Percentiles rank a stretch among this genome's conserved stretches.
Conservation (phyloP, 352 stramenopile genomes). For the Phytophthora lateralis region DNA sequence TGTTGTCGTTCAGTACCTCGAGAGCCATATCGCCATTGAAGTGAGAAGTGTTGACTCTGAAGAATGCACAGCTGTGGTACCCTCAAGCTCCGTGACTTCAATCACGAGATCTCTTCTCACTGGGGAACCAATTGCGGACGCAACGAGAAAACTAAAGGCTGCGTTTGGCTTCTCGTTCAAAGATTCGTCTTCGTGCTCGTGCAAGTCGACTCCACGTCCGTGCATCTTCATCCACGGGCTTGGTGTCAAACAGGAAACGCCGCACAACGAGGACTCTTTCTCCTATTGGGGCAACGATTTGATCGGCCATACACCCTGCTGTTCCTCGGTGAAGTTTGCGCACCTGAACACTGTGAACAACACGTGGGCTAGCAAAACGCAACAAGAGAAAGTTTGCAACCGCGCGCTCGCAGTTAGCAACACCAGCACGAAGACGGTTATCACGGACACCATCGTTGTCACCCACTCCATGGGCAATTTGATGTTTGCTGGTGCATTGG, state of each 20-base stretch:
- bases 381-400: conserved; percentile 28
- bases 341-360: conserved; percentile 23
- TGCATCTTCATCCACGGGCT: conserved; percentile 31
- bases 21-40: conserved; percentile 18
- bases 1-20: conserved; percentile 20
- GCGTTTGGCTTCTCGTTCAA: conserved; percentile 24
- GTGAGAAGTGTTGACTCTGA: background rate
- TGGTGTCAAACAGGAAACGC: conserved; percentile 11
- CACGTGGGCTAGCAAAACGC: conserved; percentile 9
- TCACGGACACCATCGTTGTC: conserved; percentile 27
- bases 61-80: background rate
- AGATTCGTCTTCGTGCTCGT: conserved; percentile 13
- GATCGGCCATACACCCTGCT: conserved; percentile 18
- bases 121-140: conserved; percentile 1
- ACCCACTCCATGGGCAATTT: conserved; percentile 30
- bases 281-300: conserved; percentile 28
- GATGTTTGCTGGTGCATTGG: conserved; percentile 30
- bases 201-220: conserved; percentile 24
- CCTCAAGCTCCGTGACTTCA: conserved; percentile 4
- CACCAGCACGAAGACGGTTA: conserved; percentile 7
- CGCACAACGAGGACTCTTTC: conserved; percentile 18
- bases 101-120: conserved; percentile 18
- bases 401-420: conserved; percentile 21
- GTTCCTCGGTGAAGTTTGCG: conserved; percentile 22
- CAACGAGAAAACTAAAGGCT: conserved; percentile 10